Conservation (phyloP, 148 eudicot genomes). For the Cornus florida region DNA sequence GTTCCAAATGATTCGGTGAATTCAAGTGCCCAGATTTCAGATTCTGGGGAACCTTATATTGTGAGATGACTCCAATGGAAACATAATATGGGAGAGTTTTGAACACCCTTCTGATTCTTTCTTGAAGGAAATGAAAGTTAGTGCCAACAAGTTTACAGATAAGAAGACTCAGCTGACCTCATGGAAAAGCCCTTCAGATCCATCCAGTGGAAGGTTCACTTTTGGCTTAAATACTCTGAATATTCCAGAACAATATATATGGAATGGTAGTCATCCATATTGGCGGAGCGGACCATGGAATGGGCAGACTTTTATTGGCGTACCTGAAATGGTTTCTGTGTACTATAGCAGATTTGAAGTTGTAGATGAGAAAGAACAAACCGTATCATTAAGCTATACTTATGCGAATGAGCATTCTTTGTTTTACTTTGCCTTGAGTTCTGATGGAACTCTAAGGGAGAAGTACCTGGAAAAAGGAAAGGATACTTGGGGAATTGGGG, state of each 20-base stretch:
- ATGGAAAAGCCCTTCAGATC: slow-evolving; percentile 23
- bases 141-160: neutral
- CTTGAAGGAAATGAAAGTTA: slow-evolving; percentile 11
- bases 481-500: slow-evolving; percentile 14
- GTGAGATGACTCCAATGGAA: neutral
- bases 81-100: neutral
- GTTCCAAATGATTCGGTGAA: neutral
- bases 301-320: slow-evolving; percentile 41
- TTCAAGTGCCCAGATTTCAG: slow-evolving; percentile 20
- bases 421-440: slow-evolving; percentile 16
- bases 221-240: slow-evolving; percentile 15
- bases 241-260: slow-evolving; percentile 25
- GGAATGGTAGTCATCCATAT: slow-evolving; percentile 17
- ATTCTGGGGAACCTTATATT: slow-evolving; percentile 31
- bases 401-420: slow-evolving; percentile 17
- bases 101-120: neutral
- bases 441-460: slow-evolving; percentile 27
- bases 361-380: slow-evolving; percentile 10
- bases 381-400: neutral
- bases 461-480: slow-evolving; percentile 5
- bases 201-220: slow-evolving; percentile 19
- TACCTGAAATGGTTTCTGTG: slow-evolving; percentile 20
- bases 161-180: neutral
- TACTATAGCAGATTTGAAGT: slow-evolving; percentile 24
- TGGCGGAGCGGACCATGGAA: slow-evolving; percentile 51